These are phyloP conservation scores for Yarrowia porcina DNA, from an alignment of 805 yeast genomes.

Conservation along the genomic window DNA sequence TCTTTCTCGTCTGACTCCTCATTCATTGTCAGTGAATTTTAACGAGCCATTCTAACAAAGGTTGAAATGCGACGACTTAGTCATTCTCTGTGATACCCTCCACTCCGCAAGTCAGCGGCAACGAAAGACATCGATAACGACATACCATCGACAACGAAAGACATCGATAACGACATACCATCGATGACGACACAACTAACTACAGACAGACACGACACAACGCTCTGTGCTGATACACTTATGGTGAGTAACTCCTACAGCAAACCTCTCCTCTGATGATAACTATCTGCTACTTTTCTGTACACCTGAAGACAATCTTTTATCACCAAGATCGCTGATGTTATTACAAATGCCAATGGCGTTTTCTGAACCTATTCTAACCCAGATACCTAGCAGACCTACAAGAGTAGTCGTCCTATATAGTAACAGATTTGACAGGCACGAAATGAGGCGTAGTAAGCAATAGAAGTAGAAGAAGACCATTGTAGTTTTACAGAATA, in stretches of 20 bases:
- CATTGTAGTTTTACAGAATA: no score
- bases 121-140: neutral
- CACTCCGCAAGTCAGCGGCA: no score
- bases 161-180: neutral
- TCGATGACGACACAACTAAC: neutral
- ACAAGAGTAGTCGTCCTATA: neutral
- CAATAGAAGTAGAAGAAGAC: no score
- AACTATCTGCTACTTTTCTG: conserved; percentile 28
- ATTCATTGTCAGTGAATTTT: conserved; percentile 3
- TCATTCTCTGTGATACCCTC: conserved; percentile 1
- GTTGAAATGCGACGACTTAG: neutral
- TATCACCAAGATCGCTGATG: conserved; percentile 31
- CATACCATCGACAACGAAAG: neutral
- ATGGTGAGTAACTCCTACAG: conserved; percentile 1
- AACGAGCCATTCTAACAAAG: conserved; percentile 9
- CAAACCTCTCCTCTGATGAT: conserved; percentile 3
- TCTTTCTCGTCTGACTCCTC: conserved; percentile 19
- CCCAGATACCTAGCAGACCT: conserved; percentile 2
- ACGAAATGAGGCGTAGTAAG: no score
- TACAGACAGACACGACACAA: neutral
- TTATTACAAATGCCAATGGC: neutral
- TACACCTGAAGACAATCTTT: conserved; percentile 24
- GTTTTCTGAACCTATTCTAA: conserved; percentile 3
- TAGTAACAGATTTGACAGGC: no score
- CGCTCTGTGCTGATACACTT: neutral